Percentiles rank a stretch among this genome's conserved stretches.
phyloP scores from a whole-genome alignment of 495 filamentous ascomycete species.

The Zalerion maritima region DNA sequence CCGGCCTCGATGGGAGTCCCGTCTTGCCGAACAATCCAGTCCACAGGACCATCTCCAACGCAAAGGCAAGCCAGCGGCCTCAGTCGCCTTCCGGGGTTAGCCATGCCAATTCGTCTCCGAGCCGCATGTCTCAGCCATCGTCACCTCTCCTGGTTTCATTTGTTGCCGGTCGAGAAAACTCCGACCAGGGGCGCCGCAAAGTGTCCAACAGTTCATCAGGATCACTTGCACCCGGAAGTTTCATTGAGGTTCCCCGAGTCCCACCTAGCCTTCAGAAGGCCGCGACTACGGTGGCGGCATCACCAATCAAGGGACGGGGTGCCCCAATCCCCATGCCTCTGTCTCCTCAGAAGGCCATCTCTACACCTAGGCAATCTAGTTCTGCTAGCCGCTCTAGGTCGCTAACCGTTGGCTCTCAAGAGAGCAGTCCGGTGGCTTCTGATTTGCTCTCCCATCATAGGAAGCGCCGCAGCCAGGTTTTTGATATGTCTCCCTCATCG shows the following conservation, averaged over 20 bases:
- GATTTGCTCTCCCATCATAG: conserved; percentile 65
- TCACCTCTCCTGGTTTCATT: conserved; percentile 90
- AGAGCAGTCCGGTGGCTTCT: conserved; percentile 55
- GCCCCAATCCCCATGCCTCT: conserved; percentile 32
- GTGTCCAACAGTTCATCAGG: conserved; percentile 78
- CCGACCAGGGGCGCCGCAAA: conserved; percentile 35
- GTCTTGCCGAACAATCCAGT: conserved; percentile 60
- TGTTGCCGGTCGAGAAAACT: conserved; percentile 59
- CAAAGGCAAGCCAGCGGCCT: conserved; percentile 60
- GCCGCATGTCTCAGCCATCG: conserved; percentile 77
- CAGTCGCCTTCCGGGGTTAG: conserved; percentile 69
- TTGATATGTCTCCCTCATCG: conserved; percentile 93
- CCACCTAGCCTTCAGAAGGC: conserved; percentile 45
- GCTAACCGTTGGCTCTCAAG: conserved; percentile 87
- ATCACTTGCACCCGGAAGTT: conserved; percentile 57
- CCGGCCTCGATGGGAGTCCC: conserved; percentile 74
- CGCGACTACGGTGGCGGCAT: conserved; percentile 43
- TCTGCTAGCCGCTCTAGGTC: conserved; percentile 55
- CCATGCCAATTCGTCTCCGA: conserved; percentile 75
- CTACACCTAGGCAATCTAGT: conserved; percentile 31
- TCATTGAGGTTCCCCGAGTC: conserved; percentile 55
- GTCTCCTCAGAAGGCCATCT: conserved; percentile 36
- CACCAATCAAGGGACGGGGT: conserved; percentile 62
- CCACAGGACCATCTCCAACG: conserved; percentile 66
- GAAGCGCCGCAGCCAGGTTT: conserved; percentile 85